Evolutionary conservation across 768 basidiomycete genomes (phyloP), one percentile per base, ranked within the genome.

Genomic region (Kwoniella shandongensis): DNA sequence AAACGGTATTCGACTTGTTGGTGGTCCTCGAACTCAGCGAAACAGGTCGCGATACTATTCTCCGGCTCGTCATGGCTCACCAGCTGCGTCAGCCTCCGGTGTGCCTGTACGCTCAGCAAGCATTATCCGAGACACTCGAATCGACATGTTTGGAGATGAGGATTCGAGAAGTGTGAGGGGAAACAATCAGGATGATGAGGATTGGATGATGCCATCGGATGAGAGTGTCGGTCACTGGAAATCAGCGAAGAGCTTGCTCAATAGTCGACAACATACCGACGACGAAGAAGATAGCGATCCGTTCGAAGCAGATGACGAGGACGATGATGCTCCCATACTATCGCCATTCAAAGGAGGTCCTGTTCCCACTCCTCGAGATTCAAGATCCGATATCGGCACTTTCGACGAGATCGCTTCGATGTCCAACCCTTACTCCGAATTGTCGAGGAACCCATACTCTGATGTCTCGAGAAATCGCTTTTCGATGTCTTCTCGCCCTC

Each of bases 1-100:
- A 57, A 40, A 65, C 58, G 63, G 63, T 66, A 52, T 76, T 77
- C 69, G 69, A 10, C 62, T 70, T 12, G 74, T 82, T 72, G 58
- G 73, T 79, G n/a, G 32, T 13, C 29, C 78, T 76, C 22, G 74
- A 76, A n/a, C 58, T 79, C 30, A 76, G 78, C 48, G 76, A 75
- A 44, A 63, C 6, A 54, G 51, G 26, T 48, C 57, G 18, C 29
- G 29, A 18, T 53, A 59, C 23, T 53, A 59, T 18, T 53, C 51
- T 2, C 51, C 44, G 15, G 51, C 36, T 2, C 44, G 41, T 27
- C 5, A 6, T 13, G 44, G 44, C 7, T 11, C 11, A n/a, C n/a
- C 44, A 26, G 25, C 26, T 17, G 44, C 26, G 10, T n/a, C n/a
- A n/a, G n/a, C n/a, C n/a, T n/a, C n/a, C n/a, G 15, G 13, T 23